Conservation (phyloP, 2,329 filamentous ascomycete genomes). For the Fusarium sp. region DNA sequence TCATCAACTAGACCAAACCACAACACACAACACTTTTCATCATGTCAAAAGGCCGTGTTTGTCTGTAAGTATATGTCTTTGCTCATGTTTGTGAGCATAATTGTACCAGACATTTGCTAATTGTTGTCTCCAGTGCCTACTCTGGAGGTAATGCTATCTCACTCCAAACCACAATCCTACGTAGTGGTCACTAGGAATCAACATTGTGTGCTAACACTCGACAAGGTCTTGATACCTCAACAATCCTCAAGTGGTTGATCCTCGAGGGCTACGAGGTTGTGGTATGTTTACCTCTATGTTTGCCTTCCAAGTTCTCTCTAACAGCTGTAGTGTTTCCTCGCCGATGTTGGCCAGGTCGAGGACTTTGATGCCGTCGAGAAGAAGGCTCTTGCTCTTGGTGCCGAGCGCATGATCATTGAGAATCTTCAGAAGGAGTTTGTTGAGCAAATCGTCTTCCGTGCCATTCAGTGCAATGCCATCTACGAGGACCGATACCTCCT, state of each 20-base stretch:
- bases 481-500: constrained; percentile 56
- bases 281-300: background rate
- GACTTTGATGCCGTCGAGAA: constrained; percentile 77
- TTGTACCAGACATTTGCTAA: background rate
- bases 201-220: background rate
- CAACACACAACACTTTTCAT: background rate
- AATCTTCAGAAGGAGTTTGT: constrained; percentile 80
- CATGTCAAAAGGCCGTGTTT: constrained; percentile 37
- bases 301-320: background rate
- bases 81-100: background rate
- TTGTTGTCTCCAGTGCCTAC: constrained; percentile 20
- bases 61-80: constrained; percentile 19
- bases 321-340: constrained; percentile 60
- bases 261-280: constrained; percentile 48
- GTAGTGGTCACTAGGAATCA: background rate
- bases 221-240: constrained; percentile 58
- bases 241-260: constrained; percentile 57
- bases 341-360: constrained; percentile 77
- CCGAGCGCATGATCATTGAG: constrained; percentile 62
- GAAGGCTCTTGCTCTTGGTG: constrained; percentile 68
- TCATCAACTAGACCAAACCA: background rate
- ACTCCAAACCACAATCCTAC: background rate
- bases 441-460: constrained; percentile 81
- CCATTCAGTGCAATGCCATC: constrained; percentile 69
- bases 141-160: constrained; percentile 23